These are phyloP conservation scores for Picochlorum sp. DNA, from an alignment of 139 green algal genomes.

Conservation along the genomic window DNA sequence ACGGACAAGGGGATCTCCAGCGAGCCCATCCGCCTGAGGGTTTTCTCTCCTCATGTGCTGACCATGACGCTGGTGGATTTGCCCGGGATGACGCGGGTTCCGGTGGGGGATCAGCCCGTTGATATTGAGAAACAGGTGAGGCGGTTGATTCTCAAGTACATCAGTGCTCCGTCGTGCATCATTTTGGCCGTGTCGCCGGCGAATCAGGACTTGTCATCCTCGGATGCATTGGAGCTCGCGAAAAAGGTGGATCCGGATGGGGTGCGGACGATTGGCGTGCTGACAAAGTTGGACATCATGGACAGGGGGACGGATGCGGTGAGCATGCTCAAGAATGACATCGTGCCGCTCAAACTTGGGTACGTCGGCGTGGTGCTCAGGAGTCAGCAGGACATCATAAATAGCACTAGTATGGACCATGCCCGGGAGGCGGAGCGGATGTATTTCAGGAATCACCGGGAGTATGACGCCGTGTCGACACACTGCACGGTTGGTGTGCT, in stretches of 20 bases:
- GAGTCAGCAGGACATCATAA: slow-evolving; percentile 60
- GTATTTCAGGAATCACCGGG: slow-evolving; percentile 55
- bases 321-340: slow-evolving; percentile 65
- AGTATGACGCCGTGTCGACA: slow-evolving; percentile 50
- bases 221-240: slow-evolving; percentile 88
- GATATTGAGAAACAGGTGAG: slow-evolving; percentile 90
- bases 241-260: slow-evolving; percentile 72
- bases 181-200: slow-evolving; percentile 93
- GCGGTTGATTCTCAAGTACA: slow-evolving; percentile 81
- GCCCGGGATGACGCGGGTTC: slow-evolving; percentile 90
- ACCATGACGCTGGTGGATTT: slow-evolving; percentile 99
- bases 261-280: slow-evolving; percentile 67
- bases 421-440: slow-evolving; percentile 35
- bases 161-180: slow-evolving; percentile 76
- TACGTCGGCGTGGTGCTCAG: slow-evolving; percentile 87
- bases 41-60: slow-evolving; percentile 86
- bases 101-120: slow-evolving; percentile 92
- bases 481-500: slow-evolving; percentile 59
- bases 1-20: slow-evolving; percentile 88
- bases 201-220: slow-evolving; percentile 92
- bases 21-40: slow-evolving; percentile 91
- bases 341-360: slow-evolving; percentile 85
- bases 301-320: slow-evolving; percentile 88
- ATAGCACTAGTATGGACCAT: slow-evolving; percentile 25
- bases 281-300: slow-evolving; percentile 99